Conservation (phyloP, 2,329 filamentous ascomycete species). For the Cephalotrichum gorgonifer region DNA sequence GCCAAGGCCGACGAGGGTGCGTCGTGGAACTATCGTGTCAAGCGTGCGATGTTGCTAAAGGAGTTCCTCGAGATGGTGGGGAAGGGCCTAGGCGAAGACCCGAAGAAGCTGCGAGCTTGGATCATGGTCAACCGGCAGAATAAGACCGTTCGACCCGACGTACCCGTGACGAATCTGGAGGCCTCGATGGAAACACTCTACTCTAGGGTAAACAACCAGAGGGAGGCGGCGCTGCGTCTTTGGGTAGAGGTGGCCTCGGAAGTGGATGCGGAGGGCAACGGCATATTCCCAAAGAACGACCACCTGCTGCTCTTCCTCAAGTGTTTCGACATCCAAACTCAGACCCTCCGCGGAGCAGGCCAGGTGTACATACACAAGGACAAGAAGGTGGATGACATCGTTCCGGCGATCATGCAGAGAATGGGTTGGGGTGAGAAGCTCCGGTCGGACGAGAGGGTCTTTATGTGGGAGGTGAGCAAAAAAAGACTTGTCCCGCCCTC, state of each 20-base stretch:
- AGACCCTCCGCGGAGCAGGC: slow-evolving; percentile 65
- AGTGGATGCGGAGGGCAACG: slow-evolving; percentile 54
- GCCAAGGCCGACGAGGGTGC: slow-evolving; percentile 57
- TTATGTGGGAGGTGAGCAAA: slow-evolving; percentile 63
- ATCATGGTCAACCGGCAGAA: slow-evolving; percentile 98
- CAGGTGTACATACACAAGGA: slow-evolving; percentile 82
- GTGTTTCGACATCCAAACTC: slow-evolving; percentile 71
- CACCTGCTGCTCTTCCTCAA: slow-evolving; percentile 82
- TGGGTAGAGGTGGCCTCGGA: slow-evolving; percentile 76
- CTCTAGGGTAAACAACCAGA: slow-evolving; percentile 39
- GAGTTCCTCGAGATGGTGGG: slow-evolving; percentile 67
- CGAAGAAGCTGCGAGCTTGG: slow-evolving; percentile 73
- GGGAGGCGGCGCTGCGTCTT: slow-evolving; percentile 67
- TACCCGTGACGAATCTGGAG: slow-evolving; percentile 66
- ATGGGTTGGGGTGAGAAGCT: slow-evolving; percentile 81
- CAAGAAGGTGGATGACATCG: slow-evolving; percentile 79
- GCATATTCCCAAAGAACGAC: slow-evolving; percentile 42
- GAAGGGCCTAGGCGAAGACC: slow-evolving; percentile 55
- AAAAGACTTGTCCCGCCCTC: neutral
- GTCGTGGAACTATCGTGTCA: slow-evolving; percentile 61
- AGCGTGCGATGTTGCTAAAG: slow-evolving; percentile 63
- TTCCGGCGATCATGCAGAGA: slow-evolving; percentile 63
- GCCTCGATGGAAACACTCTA: slow-evolving; percentile 67
- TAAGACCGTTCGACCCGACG: slow-evolving; percentile 86
- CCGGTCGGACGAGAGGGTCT: slow-evolving; percentile 46